These are phyloP conservation scores for Mycena vitilis DNA, from an alignment of 768 basidiomycete genomes.

Conservation along the genomic window DNA sequence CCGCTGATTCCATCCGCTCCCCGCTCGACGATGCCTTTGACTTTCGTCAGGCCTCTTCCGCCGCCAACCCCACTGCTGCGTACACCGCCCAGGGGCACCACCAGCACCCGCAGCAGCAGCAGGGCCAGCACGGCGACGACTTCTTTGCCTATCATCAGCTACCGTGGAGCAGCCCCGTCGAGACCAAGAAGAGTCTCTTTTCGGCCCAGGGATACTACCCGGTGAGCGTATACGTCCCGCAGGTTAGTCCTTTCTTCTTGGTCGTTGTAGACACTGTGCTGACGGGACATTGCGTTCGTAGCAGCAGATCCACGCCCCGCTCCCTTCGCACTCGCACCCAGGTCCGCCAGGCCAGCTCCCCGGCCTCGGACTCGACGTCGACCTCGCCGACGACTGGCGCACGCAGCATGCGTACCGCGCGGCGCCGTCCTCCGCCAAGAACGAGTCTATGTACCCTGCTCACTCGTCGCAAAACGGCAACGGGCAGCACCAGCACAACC, in stretches of 20 bases:
- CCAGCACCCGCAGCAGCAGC: not conserved
- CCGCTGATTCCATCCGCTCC: conserved; percentile 27
- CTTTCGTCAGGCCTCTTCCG: not conserved
- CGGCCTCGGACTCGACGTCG: conserved; percentile 21
- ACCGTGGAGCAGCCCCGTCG: conserved; percentile 23
- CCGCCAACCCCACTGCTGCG: too few species aligned
- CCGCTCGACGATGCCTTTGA: conserved; percentile 33
- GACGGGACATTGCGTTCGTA: not conserved
- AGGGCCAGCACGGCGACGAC: conserved; percentile 8
- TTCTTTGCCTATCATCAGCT: conserved; percentile 27
- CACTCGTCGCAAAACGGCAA: not conserved
- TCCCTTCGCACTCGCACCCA: conserved; percentile 13
- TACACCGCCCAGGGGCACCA: not conserved
- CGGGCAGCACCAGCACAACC: conserved; percentile 10
- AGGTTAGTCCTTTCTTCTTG: not conserved
- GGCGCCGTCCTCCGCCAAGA: not conserved
- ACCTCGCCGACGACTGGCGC: conserved; percentile 13
- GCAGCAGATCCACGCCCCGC: conserved; percentile 14
- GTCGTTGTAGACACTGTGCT: not conserved
- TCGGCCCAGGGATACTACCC: conserved; percentile 17
- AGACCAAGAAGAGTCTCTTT: not conserved
- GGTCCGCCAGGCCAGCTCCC: too few species aligned
- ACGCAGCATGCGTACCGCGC: not conserved
- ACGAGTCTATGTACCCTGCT: not conserved
- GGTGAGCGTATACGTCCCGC: not conserved